Evolutionary conservation across 441 rosid genomes (phyloP).

Genomic region (Syzygium syzygioides): DNA sequence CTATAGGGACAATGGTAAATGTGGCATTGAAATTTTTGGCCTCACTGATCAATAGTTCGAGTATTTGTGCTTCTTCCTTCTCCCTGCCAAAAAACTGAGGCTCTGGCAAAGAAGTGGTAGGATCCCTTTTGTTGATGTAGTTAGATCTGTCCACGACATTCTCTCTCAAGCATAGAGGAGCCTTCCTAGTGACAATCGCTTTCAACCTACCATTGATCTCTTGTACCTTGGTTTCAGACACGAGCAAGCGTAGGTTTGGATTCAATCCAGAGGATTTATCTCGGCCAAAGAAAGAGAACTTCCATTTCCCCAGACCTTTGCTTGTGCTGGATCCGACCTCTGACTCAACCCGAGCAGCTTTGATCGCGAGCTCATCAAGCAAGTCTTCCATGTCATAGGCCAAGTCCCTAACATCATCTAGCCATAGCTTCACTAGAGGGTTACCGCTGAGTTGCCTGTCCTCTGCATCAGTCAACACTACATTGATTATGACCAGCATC

Average conservation of each 20-base stretch:
- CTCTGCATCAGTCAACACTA: not conserved
- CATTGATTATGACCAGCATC: not conserved
- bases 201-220: not conserved
- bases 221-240: not conserved
- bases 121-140: not conserved
- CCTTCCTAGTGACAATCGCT: not conserved
- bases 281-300: not conserved
- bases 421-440: not conserved
- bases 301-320: not conserved
- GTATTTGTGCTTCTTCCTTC: not conserved
- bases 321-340: not conserved
- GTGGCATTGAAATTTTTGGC: not conserved
- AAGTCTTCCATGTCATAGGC: not conserved
- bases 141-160: not conserved
- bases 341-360: accelerated
- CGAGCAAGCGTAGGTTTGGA: not conserved
- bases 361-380: not conserved
- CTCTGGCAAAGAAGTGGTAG: not conserved
- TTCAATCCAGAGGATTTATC: not conserved
- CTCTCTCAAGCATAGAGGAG: not conserved
- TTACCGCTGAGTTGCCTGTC: not conserved
- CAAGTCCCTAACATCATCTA: not conserved
- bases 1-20: not conserved
- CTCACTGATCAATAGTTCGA: no score
- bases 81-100: not conserved